phyloP scores from a whole-genome alignment of 2,329 filamentous ascomycete species.

The Claviceps fusiformis region DNA sequence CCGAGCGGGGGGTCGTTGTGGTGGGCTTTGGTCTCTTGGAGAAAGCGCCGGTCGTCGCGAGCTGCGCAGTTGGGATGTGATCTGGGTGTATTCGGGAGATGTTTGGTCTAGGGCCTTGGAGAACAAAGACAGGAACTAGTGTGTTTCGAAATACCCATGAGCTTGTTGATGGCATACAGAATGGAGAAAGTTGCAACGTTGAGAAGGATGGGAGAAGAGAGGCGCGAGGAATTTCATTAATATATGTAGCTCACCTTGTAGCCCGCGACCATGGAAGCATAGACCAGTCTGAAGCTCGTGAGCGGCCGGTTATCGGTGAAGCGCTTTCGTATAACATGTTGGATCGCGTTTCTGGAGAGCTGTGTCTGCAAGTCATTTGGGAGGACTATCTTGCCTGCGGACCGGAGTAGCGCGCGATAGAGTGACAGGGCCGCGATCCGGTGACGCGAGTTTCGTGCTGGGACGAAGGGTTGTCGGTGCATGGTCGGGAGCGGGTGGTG shows the following conservation, averaged over 20 bases:
- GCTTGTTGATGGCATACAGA: neutral
- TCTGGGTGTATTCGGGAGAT: conserved; percentile 25
- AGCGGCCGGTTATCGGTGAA: conserved; percentile 48
- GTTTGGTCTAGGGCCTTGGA: conserved; percentile 22
- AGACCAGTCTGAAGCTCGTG: conserved; percentile 45
- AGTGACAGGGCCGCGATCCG: conserved; percentile 51
- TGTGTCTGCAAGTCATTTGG: conserved; percentile 24
- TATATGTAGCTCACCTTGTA: conserved; percentile 41
- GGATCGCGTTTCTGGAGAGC: conserved; percentile 9
- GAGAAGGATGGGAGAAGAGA: neutral
- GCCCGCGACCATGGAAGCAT: conserved; percentile 49
- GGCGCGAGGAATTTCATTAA: neutral
- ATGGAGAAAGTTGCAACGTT: too few species aligned
- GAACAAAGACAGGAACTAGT: conserved; percentile 27
- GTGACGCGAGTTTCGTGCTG: conserved; percentile 38
- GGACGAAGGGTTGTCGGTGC: conserved; percentile 25
- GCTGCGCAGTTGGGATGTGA: conserved; percentile 28
- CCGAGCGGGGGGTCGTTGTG: conserved; percentile 5
- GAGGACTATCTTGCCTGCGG: conserved; percentile 39
- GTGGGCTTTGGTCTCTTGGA: conserved; percentile 8
- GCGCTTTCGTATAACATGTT: conserved; percentile 43
- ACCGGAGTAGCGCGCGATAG: conserved; percentile 54
- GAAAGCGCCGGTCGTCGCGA: conserved; percentile 9
- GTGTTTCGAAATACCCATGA: neutral
- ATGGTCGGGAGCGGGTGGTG: conserved; percentile 8